Evolutionary conservation across 352 stramenopile genomes (phyloP), one percentile per base, ranked within the genome.

Genomic region (Peronosclerospora sorghi): DNA sequence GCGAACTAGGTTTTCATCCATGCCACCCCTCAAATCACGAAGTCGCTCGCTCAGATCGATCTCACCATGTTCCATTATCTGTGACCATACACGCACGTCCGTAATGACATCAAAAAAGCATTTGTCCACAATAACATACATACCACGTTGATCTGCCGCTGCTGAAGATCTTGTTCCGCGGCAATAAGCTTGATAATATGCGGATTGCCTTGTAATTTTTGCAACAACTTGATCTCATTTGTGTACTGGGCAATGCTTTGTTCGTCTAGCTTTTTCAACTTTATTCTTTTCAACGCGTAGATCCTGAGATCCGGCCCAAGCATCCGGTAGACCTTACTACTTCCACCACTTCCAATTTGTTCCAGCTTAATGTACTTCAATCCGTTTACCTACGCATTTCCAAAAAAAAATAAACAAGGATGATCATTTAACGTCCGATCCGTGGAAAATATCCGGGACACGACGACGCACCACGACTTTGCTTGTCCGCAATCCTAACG

Each of bases 231-330:
- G 48, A 99, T 98, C 66, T 99, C 96, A 51, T 98, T 98, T 15
- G 90, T 88, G 55, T 97, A 99, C 45, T 94, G 91, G 41, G 93
- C 87, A 32, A 98, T 86, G 15, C 76, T 87, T 41, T 78, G 71
- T 18, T 73, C 71, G 32, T 97, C 94, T 40, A 96, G 65, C 13
- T 83, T 81, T 54, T 94, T 86, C 19, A 98, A 68, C 49, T 97
- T 97, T 30, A 99, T 96, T 51, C 95, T 95, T 62, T 99, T 99
- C 12, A 99, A 74, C n/a, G 96, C 96, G 26, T 98, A 91, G 19
- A 98, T 95, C 28, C 94, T 83, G 35, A 91, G 78, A 48, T 97
- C 84, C 6, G 82, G 78, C 0, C 86, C 91, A 5, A 98, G 71
- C 45, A 96, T 96, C 18, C 92, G 68, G 53, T 97, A 98, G 1